Base-by-base conservation (phyloP, 441 rosid genomes). In the Metrosideros polymorpha region DNA sequence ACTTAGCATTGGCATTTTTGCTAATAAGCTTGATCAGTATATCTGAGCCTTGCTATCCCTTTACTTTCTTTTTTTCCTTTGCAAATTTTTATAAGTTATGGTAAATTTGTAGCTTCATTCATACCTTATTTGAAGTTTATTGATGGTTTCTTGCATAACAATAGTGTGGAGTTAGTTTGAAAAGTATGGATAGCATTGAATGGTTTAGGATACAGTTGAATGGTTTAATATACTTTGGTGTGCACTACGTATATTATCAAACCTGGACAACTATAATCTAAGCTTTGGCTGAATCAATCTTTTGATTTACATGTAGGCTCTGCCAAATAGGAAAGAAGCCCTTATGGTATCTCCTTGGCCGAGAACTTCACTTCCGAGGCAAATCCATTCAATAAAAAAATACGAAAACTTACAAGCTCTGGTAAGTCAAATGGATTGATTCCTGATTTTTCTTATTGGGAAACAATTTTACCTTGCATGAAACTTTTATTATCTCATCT, bases 331-430 rank as follows among this genome's bases (percentile, higher is more conserved):
- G 87, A 94, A 91, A 89, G 94, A 93, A 90, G 99, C 99, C 76
- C 98, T 97, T 50, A 95, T 97, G 87, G 92, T 97, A 89, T 95
- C 99, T 85, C 85, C 97, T 30, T 97, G 99, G 99, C 96, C 99
- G 30, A 91, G 91, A 86, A 92, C 89, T 87, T 94, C 96, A 87
- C 98, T 97, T 89, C 98, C 99, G 42, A 93, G 91, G 85, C 87
- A 88, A 87, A 83, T 89, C 49, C 92, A 86, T 86, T 91, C 95
- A 63, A 88, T 96, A 25, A 97, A 92, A 91, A 91, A 94, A 91
- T 97, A 95, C 90, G 98, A 97, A 89, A 97, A 96, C 89, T 91
- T 97, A 83, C 97, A 96, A 89, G 96, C 96, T 87, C 86, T 97
- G 94, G 99, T 96, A 82, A 92, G 98, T 90, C 87, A 66, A 0